phyloP scores from a whole-genome alignment of 495 filamentous ascomycete species.

The Penicillium ucsense region DNA sequence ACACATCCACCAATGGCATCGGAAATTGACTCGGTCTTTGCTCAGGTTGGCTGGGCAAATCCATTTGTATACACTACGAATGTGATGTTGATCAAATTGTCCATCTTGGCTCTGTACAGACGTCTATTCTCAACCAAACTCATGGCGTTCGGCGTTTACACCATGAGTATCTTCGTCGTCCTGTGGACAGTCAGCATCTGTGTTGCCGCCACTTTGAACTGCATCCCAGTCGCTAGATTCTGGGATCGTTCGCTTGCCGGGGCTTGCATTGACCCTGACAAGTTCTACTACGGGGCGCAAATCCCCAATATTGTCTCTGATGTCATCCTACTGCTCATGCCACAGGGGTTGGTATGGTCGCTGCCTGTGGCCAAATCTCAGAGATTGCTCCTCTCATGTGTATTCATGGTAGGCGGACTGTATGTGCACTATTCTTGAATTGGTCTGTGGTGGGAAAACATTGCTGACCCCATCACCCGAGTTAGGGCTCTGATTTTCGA shows the following conservation, averaged over 20 bases:
- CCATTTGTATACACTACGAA: slow-evolving; percentile 22
- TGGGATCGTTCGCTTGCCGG: slow-evolving; percentile 19
- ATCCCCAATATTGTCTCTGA: slow-evolving; percentile 35
- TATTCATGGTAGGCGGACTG: slow-evolving; percentile 35
- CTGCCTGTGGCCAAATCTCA: slow-evolving; percentile 27
- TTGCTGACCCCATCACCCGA: neutral
- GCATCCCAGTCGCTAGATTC: slow-evolving; percentile 23
- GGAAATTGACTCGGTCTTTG: neutral
- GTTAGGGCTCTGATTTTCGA: slow-evolving; percentile 15
- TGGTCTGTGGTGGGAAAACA: neutral
- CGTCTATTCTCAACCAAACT: slow-evolving; percentile 23
- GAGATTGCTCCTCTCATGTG: slow-evolving; percentile 26
- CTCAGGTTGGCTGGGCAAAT: slow-evolving; percentile 20
- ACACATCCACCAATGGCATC: too few species aligned
- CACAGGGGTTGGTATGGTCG: slow-evolving; percentile 34
- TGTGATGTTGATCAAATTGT: slow-evolving; percentile 30
- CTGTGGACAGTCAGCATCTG: slow-evolving; percentile 22
- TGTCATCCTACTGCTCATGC: slow-evolving; percentile 33
- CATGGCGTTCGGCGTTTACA: slow-evolving; percentile 18
- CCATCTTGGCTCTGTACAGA: slow-evolving; percentile 33
- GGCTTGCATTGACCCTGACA: slow-evolving; percentile 20
- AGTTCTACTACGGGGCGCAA: slow-evolving; percentile 26
- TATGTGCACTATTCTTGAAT: slow-evolving; percentile 10
- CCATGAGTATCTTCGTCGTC: slow-evolving; percentile 17
- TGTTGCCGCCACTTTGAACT: slow-evolving; percentile 20